Evolutionary conservation across 495 filamentous ascomycete species (phyloP), one percentile per base, ranked within the genome.

Genomic region (Polyplosphaeria fusca): DNA sequence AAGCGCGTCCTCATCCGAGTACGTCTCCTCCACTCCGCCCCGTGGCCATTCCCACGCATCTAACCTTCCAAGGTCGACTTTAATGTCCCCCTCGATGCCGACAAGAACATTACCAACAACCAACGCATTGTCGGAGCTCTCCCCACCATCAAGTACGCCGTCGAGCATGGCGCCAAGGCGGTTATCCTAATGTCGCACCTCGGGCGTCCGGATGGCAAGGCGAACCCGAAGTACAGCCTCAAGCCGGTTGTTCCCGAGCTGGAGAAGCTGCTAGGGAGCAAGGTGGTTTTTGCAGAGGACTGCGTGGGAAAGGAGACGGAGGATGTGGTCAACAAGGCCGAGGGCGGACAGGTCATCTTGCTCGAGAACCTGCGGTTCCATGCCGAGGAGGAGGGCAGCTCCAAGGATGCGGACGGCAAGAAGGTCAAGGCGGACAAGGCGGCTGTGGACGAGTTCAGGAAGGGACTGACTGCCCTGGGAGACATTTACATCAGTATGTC

Each of bases 141-240:
- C 64, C 93, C 94, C 68, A 96, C 93, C 58, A 97, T 99, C 80
- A 96, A 95, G 77, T 91, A 99, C 73, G 94, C 93, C 71, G 78
- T 91, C 69, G 90, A 96, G 64, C 71, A 96, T 76, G 87, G 87
- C 64, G 94, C 94, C 69, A 96, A 95, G 78, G 83, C 92, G 49
- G 89, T 99, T 30, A 79, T 97, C 68, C 82, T 99, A 70, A 97
- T 97, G 94, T 97, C 93, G 69, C 93, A 99, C 78, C 85, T 99
- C 39, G 93, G 93, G 63, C 92, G 93, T 30, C 93, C 93, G 52
- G 85, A 96, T 65, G 93, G 93, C 69, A 86, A 93, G 76, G 75
- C 70, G 69, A 90, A 91, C 74, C 76, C 83, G 63, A 97, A 97
- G 78, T 97, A 95, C 83, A 90, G 85, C 70, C 78, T 99, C 63